A percentile compares a stretch with the other conserved stretches of the same genome.
phyloP scores from a whole-genome alignment of 2,329 filamentous ascomycete genomes.

The Talaromyces funiculosus region DNA sequence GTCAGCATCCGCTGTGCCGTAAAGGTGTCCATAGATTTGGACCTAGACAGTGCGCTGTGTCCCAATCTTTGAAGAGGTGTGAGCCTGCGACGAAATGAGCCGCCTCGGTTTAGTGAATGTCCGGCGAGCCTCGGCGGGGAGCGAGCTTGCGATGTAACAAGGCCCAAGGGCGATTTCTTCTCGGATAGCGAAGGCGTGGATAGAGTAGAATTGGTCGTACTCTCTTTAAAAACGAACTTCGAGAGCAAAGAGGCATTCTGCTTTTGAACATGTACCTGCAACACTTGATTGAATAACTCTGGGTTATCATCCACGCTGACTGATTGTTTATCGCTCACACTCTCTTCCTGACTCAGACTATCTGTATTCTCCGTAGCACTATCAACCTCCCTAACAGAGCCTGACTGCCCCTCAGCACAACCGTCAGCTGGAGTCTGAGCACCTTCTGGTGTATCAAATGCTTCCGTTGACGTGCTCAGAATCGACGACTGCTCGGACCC shows the following conservation, averaged over 20 bases:
- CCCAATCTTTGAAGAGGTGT: constrained; percentile 40
- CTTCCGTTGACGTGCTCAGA: neutral
- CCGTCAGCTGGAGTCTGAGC: constrained; percentile 1
- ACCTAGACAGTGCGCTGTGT: constrained; percentile 34
- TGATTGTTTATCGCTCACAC: neutral
- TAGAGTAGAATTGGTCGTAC: neutral
- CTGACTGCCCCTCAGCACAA: neutral
- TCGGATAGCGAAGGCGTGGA: neutral
- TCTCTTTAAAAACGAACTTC: constrained; percentile 30
- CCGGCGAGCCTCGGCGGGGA: constrained; percentile 1
- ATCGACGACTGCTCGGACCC: neutral
- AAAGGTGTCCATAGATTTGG: constrained; percentile 30
- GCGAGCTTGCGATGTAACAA: neutral
- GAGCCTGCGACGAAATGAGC: constrained; percentile 20
- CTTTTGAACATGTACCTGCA: constrained; percentile 32
- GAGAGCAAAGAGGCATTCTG: constrained; percentile 33
- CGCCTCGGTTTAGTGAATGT: constrained; percentile 2
- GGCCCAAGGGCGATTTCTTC: neutral
- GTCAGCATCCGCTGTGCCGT: constrained; percentile 16
- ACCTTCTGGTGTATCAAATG: neutral
- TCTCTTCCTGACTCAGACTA: neutral
- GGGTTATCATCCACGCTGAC: constrained; percentile 18
- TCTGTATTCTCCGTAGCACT: neutral
- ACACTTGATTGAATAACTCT: constrained; percentile 28
- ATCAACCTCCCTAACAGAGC: neutral